Evolutionary conservation across 371 early-diverging fungal genomes (phyloP).

Genomic region (Parasitella parasitica): DNA sequence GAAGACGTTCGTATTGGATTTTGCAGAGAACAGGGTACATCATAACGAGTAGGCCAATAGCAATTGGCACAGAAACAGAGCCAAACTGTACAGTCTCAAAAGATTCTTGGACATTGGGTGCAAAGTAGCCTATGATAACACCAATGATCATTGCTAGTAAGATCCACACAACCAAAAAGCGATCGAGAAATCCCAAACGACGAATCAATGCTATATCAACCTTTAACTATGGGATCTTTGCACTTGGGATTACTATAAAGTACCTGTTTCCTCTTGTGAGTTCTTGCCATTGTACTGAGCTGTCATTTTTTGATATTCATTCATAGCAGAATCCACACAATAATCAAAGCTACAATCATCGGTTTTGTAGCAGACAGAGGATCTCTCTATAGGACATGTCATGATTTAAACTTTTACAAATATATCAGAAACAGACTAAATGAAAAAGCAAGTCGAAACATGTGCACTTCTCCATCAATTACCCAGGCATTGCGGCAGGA

Average conservation of each 20-base stretch:
- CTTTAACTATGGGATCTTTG: too few species aligned
- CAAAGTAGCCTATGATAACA: conserved; percentile 69
- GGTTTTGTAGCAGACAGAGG: conserved; percentile 11
- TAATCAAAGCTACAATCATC: conserved; percentile 16
- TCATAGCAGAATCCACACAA: conserved; percentile 5
- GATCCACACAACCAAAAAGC: conserved; percentile 58
- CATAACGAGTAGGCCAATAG: conserved; percentile 66
- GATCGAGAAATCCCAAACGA: conserved; percentile 47
- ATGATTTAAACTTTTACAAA: too few species aligned
- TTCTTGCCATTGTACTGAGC: neutral
- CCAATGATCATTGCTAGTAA: conserved; percentile 65
- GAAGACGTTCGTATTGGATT: conserved; percentile 60
- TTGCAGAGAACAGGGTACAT: conserved; percentile 78
- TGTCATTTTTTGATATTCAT: neutral
- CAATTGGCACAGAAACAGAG: conserved; percentile 70
- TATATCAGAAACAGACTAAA: too few species aligned
- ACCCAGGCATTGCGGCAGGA: too few species aligned
- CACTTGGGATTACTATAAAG: too few species aligned
- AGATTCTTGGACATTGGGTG: conserved; percentile 52
- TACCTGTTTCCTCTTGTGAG: conserved; percentile 4
- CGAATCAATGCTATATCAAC: conserved; percentile 27
- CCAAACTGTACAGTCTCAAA: conserved; percentile 58
- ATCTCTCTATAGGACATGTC: neutral
- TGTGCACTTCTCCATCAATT: too few species aligned
- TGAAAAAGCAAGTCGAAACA: too few species aligned